Evolutionary conservation across 1,284 basidiomycete species (phyloP), one percentile per base, ranked within the genome.

Genomic region (Thelephora terrestris): DNA sequence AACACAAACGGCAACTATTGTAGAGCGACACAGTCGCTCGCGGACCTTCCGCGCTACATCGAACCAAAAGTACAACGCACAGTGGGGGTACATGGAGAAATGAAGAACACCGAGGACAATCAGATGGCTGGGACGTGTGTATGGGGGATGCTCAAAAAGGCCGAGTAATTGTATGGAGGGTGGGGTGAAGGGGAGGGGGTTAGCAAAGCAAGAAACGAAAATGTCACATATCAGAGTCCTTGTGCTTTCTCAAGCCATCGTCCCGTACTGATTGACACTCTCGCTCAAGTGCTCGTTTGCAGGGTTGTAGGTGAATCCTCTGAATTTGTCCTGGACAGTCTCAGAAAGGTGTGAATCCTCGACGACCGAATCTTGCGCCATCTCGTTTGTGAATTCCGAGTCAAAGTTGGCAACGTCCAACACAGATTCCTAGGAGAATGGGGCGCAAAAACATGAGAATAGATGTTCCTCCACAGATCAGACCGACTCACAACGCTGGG

Each of bases 271-370:
- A 65, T 70, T 82, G 59, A 82, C 80, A 59, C 83, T 86, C 68
- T 85, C 83, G 64, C 82, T 81, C 57, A 88, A 71, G 57, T 86
- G 83, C 56, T 87, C 85, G 61, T 85, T 86, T 18, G 79, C 79
- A 3, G 85, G 85, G 61, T 87, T 86, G 59, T 87, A 90, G 2
- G 87, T 89, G 67, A 91, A 89, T 17, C 85, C 91, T 60, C 76
- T 78, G 75, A 97, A 97, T 66, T 93, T 91, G 60, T 93, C 90
- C 61, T 97, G 93, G 2, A 96, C 90, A 1, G 91, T 96, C 71
- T 95, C 86, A 9, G 88, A 91, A 27, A 97, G 71, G 48, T 88
- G 88, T 7, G 90, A 92, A 60, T 91, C 91, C 55, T 90, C 88
- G 24, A 97, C 93, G 48, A 96, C 91, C 9, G 90, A 93, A 65